These are phyloP conservation scores for Lachnellula arida DNA, from an alignment of 2,329 filamentous ascomycete species.

Conservation along the genomic window DNA sequence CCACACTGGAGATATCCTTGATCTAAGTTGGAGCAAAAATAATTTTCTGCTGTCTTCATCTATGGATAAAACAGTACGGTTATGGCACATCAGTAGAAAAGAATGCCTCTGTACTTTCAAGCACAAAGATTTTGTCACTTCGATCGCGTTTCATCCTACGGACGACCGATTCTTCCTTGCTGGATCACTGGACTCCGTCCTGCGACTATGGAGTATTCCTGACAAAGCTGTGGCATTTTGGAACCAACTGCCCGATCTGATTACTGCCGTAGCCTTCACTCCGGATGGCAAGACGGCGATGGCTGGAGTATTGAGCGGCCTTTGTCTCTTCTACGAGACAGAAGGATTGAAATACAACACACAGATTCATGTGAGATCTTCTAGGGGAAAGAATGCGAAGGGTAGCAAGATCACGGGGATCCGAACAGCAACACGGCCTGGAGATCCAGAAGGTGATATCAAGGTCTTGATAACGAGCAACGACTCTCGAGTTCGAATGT, in stretches of 20 bases:
- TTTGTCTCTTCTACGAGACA: constrained; percentile 89
- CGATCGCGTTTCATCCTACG: constrained; percentile 87
- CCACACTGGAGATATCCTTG: constrained; percentile 80
- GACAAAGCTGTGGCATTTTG: constrained; percentile 90
- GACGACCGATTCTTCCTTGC: constrained; percentile 97
- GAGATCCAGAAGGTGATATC: constrained; percentile 54
- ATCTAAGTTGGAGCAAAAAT: constrained; percentile 98
- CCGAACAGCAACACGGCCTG: constrained; percentile 60
- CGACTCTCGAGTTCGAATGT: constrained; percentile 85
- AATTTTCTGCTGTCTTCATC: constrained; percentile 93
- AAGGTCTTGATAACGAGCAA: constrained; percentile 92
- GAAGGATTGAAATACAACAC: constrained; percentile 79
- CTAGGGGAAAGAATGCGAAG: constrained; percentile 87
- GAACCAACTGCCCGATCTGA: constrained; percentile 73
- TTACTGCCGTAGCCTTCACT: constrained; percentile 90
- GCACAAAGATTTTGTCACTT: constrained; percentile 92
- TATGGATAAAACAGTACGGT: constrained; percentile 93
- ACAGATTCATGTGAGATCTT: constrained; percentile 90
- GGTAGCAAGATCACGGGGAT: constrained; percentile 98
- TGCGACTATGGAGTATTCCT: constrained; percentile 93
- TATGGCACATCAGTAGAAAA: constrained; percentile 83
- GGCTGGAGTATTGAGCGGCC: constrained; percentile 77
- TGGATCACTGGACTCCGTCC: constrained; percentile 81
- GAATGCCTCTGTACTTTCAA: constrained; percentile 93
- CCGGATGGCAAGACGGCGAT: constrained; percentile 89